Base-by-base conservation (phyloP, 176 grass and related monocot genomes). In the Zoysia pacifica region DNA sequence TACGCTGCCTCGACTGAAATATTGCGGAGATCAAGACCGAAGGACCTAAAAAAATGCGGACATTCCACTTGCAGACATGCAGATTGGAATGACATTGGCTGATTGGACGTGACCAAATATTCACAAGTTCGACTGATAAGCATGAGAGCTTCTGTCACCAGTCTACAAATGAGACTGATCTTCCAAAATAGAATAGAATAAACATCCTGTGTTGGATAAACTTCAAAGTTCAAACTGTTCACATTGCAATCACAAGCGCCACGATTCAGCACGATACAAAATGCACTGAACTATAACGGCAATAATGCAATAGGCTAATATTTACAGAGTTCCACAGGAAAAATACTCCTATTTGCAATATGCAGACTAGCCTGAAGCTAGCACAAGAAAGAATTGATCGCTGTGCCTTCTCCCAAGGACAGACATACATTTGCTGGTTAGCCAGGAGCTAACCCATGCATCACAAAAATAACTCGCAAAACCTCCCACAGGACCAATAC, bases 401-500 rank as follows among this genome's bases (percentile, higher is more conserved):
- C 61, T 51, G 49, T 51, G 7, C 66, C 28, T 28, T 49, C 61
- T 74, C 15, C 38, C 47, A 61, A 77, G 50, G 9, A 79, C 58
- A 20, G 64, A 62, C 16, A 65, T 7, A 47, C 13, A 80, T 37
- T 84, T 81, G 83, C 83, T 60, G 86, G 89, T 86, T 81, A 95
- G 64, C 93, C 76, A 90, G 89, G 87, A 82, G 85, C 85, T 90
- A 90, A 92, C 87, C 36, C 45, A 53, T 62, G 62, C 83, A 66
- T 70, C 51, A 62, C 76, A 67, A 68, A 48, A 83, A 28, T 28
- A 28, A 60, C n/a, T 16, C 9, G 37, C 7, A 38, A 40, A 42
- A 1, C 14, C 44, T 61, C 36, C 36, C 50, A 84, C 59, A 76
- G 42, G 28, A 28, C 28, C 28, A 28, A 28, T 28, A 28, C 28